phyloP scores from a whole-genome alignment of 108 stramenopile species.

The Skeletonema marinoi region DNA sequence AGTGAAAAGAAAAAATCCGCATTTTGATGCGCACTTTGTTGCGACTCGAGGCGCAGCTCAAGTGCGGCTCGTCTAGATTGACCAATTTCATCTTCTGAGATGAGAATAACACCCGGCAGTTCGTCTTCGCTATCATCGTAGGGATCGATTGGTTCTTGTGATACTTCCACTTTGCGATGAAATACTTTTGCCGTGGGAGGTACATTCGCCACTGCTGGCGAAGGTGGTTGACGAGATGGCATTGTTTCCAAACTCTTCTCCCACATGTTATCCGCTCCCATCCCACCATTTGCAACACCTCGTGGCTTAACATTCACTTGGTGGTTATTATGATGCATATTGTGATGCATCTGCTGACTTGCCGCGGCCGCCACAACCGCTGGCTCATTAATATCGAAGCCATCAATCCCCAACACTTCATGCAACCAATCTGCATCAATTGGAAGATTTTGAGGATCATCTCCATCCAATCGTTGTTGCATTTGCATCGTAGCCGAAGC shows the following conservation, averaged over 20 bases:
- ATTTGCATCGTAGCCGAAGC: neutral
- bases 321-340: no score
- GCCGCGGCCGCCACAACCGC: neutral
- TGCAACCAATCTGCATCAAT: conserved; percentile 11
- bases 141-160: conserved; percentile 2
- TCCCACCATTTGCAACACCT: neutral
- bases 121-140: neutral
- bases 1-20: conserved; percentile 1
- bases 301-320: no score
- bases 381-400: conserved; percentile 9
- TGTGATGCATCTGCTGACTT: neutral
- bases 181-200: neutral
- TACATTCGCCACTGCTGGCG: neutral
- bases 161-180: neutral
- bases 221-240: neutral
- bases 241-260: neutral
- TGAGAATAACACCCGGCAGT: neutral
- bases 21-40: conserved; percentile 1
- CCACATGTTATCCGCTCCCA: neutral
- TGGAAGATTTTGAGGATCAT: neutral
- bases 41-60: conserved; percentile 10
- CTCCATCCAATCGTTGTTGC: neutral
- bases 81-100: conserved; percentile 11
- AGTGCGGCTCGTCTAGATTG: conserved; percentile 16
- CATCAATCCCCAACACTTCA: conserved; percentile 2